phyloP scores from a whole-genome alignment of 352 stramenopile species.

The Globisporangium nagaii region DNA sequence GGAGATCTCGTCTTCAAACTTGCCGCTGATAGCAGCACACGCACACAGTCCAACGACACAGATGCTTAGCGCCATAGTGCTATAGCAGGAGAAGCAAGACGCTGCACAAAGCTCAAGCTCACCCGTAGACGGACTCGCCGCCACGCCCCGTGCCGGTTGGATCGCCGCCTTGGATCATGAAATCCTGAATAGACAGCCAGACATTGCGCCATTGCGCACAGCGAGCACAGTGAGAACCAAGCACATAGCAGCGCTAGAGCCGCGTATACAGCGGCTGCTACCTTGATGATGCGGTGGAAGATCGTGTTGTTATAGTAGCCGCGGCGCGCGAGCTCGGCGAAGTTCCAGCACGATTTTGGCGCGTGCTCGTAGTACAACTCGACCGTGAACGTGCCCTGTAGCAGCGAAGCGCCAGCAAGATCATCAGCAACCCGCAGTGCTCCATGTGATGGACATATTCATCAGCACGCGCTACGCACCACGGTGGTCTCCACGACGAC shows the following conservation, averaged over 20 bases:
- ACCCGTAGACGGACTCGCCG: constrained; percentile 91
- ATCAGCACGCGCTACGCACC: constrained; percentile 25
- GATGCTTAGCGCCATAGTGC: too few species aligned
- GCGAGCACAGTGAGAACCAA: background rate
- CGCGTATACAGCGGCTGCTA: background rate
- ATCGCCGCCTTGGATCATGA: constrained; percentile 96
- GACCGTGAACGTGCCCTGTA: constrained; percentile 86
- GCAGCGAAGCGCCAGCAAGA: background rate
- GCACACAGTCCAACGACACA: background rate
- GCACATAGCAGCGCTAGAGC: too few species aligned
- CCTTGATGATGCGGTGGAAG: constrained; percentile 95
- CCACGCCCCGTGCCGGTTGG: constrained; percentile 91
- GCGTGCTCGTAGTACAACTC: constrained; percentile 93
- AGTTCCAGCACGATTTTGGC: constrained; percentile 91
- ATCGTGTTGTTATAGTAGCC: constrained; percentile 96
- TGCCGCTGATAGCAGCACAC: constrained; percentile 39
- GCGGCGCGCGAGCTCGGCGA: constrained; percentile 85
- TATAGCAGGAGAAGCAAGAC: too few species aligned
- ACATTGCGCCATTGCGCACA: too few species aligned
- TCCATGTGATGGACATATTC: background rate
- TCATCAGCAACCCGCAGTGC: background rate
- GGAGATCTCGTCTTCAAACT: constrained; percentile 94
- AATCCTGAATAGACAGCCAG: constrained; percentile 78
- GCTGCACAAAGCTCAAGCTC: background rate
- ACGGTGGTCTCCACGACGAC: constrained; percentile 83